Percentiles rank a stretch among this genome's conserved stretches.
These are phyloP conservation scores for Lachnellula subtilissima DNA, from an alignment of 2,329 filamentous ascomycete species.

Conservation along the genomic window DNA sequence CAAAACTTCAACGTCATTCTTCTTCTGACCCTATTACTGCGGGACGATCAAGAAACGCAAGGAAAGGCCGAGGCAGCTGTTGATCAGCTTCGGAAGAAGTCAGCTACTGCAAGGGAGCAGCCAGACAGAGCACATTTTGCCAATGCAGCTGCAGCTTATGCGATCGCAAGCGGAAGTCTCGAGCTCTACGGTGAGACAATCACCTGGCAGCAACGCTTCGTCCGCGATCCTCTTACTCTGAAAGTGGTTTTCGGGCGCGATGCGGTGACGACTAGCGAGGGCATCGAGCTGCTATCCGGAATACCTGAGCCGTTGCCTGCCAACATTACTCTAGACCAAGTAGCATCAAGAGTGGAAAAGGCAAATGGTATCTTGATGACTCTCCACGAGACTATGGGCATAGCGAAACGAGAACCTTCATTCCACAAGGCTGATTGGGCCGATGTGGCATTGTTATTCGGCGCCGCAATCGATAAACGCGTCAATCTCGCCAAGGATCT, in stretches of 20 bases:
- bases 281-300: constrained; percentile 24
- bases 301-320: constrained; percentile 30
- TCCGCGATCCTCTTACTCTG: constrained; percentile 33
- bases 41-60: constrained; percentile 2
- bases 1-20: constrained; percentile 8
- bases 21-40: constrained; percentile 11
- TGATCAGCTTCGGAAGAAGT: constrained; percentile 14
- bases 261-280: constrained; percentile 22
- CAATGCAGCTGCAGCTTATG: constrained; percentile 26
- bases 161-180: constrained; percentile 32
- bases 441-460: constrained; percentile 7
- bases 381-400: constrained; percentile 9
- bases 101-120: constrained; percentile 22
- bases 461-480: constrained; percentile 7
- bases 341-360: constrained; percentile 8
- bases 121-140: constrained; percentile 29
- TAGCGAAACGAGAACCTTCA: constrained; percentile 15
- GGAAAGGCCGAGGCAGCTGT: constrained; percentile 2
- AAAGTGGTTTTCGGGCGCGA: constrained; percentile 23
- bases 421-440: constrained; percentile 9
- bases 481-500: constrained; percentile 1
- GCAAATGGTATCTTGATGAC: constrained; percentile 11
- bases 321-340: constrained; percentile 15
- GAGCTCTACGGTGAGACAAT: constrained; percentile 29
- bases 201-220: constrained; percentile 34